These are phyloP conservation scores for Zygotorulaspora florentina DNA, from an alignment of 805 yeast genomes.

Conservation along the genomic window DNA sequence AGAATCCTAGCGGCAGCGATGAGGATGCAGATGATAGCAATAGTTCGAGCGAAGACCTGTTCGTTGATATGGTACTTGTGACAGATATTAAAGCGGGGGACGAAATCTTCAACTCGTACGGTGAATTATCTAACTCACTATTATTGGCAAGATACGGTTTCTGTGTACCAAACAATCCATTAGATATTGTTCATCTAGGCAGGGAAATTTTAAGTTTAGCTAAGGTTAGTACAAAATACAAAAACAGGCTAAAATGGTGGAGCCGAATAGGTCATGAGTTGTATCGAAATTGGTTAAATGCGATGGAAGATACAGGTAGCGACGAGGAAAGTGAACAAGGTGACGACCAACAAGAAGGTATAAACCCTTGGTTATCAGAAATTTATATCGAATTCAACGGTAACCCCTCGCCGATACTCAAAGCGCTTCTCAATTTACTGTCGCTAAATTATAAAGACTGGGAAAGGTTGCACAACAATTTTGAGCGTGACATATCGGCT, in stretches of 20 bases:
- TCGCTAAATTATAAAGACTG: slow-evolving; percentile 31
- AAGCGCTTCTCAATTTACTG: slow-evolving; percentile 39
- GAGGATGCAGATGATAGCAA: slow-evolving; percentile 24
- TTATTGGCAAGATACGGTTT: slow-evolving; percentile 79
- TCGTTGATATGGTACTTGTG: slow-evolving; percentile 66
- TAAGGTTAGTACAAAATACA: slow-evolving; percentile 11
- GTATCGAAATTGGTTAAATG: slow-evolving; percentile 17
- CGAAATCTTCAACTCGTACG: slow-evolving; percentile 82
- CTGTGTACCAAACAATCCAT: slow-evolving; percentile 47
- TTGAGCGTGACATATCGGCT: slow-evolving; percentile 4
- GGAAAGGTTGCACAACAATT: slow-evolving; percentile 3
- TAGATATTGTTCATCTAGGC: slow-evolving; percentile 58
- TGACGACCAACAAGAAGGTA: slow-evolving; percentile 14
- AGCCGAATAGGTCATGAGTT: slow-evolving; percentile 14
- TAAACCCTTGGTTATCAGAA: slow-evolving; percentile 44
- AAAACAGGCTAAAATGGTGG: slow-evolving; percentile 27
- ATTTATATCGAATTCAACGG: slow-evolving; percentile 42
- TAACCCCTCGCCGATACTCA: slow-evolving; percentile 42
- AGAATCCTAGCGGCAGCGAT: slow-evolving; percentile 14
- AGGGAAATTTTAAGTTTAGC: slow-evolving; percentile 19
- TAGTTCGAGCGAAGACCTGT: slow-evolving; percentile 43
- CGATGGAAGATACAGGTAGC: slow-evolving; percentile 9
- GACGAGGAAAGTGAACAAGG: slow-evolving; percentile 22
- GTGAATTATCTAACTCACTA: slow-evolving; percentile 62
- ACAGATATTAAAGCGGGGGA: slow-evolving; percentile 41